Evolutionary conservation across 306 rosid genomes (phyloP).

Genomic region (Castanea mollissima): DNA sequence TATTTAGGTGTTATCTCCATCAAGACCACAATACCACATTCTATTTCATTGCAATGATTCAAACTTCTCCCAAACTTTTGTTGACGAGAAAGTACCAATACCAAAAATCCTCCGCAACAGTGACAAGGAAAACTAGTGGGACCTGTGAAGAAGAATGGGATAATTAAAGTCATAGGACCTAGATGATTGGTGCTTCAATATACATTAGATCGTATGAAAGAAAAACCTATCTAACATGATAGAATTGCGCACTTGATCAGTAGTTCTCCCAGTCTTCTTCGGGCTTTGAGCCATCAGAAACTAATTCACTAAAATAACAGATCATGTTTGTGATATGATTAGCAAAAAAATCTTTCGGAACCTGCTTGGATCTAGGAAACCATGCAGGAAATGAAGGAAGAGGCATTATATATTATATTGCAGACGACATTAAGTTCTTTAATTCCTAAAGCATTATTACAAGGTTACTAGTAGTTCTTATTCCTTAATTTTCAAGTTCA

Average conservation of each 20-base stretch:
- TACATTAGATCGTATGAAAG: background rate
- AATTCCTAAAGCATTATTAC: too few relatives aligned
- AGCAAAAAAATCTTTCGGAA: too few relatives aligned
- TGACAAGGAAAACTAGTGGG: background rate
- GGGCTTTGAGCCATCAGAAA: background rate
- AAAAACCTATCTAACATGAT: background rate
- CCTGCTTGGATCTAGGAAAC: too few relatives aligned
- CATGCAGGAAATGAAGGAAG: too few relatives aligned
- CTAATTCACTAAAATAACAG: background rate
- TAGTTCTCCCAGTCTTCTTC: too few relatives aligned
- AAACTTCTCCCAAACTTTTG: conserved; percentile 15
- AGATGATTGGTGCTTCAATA: background rate
- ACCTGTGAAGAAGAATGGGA: background rate
- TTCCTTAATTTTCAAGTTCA: too few relatives aligned
- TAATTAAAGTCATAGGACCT: background rate
- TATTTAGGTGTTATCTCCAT: background rate
- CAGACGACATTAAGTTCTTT: too few relatives aligned
- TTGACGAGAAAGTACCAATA: background rate
- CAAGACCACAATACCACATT: background rate
- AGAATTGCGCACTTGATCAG: background rate
- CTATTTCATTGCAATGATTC: background rate
- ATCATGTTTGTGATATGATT: background rate
- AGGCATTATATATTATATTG: too few relatives aligned
- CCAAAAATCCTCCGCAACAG: background rate
- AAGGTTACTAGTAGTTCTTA: too few relatives aligned